Evolutionary conservation across 2,329 filamentous ascomycete species (phyloP).

Genomic region (Trichoderma gracile): DNA sequence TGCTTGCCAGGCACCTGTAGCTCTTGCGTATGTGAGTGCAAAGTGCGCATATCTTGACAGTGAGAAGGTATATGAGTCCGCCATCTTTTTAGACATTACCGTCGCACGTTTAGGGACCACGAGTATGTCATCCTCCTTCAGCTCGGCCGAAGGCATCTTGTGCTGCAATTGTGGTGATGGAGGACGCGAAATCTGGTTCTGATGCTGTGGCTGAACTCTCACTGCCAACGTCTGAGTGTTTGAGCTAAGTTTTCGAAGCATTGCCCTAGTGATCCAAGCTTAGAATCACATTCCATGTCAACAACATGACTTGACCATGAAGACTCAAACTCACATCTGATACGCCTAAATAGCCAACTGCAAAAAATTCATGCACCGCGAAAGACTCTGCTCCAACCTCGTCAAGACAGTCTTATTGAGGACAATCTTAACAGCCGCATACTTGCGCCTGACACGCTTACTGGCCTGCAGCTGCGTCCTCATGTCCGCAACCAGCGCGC

Average conservation of each 20-base stretch:
- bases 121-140: no score
- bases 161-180: background rate
- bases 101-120: no score
- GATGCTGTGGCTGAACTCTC: slow-evolving; percentile 23
- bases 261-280: slow-evolving; percentile 26
- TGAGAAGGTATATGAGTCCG: no score
- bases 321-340: slow-evolving; percentile 28
- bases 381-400: slow-evolving; percentile 27
- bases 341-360: slow-evolving; percentile 29
- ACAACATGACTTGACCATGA: no score
- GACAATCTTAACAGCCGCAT: slow-evolving; percentile 28
- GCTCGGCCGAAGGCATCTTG: no score
- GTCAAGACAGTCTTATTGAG: slow-evolving; percentile 30
- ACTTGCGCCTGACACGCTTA: slow-evolving; percentile 27
- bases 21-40: no score
- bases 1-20: slow-evolving; percentile 30
- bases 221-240: slow-evolving; percentile 27
- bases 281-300: background rate
- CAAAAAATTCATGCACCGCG: slow-evolving; percentile 27
- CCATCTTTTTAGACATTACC: no score
- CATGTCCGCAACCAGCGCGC: slow-evolving; percentile 28
- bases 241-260: slow-evolving; percentile 27
- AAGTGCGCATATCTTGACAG: no score
- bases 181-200: slow-evolving; percentile 13
- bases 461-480: slow-evolving; percentile 24